phyloP scores from a whole-genome alignment of 148 eudicot genomes.

The Gaultheria prostrata region DNA sequence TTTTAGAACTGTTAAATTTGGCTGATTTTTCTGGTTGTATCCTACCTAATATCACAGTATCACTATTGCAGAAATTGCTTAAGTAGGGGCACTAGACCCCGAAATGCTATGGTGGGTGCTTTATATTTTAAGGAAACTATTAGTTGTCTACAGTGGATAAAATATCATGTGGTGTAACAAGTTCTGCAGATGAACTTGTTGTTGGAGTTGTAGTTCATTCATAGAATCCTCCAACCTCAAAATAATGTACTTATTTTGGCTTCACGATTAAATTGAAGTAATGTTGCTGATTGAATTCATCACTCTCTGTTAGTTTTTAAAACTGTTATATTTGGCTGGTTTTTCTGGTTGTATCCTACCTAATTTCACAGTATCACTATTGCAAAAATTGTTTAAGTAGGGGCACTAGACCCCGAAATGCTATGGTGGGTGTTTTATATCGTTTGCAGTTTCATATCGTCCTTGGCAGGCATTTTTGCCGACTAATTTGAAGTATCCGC shows the following conservation, averaged over 20 bases:
- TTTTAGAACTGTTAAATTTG: background rate
- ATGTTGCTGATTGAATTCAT: background rate
- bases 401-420: background rate
- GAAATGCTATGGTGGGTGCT: background rate
- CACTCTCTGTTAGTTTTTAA: background rate
- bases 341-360: background rate
- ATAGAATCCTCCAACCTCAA: background rate
- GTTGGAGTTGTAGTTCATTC: background rate
- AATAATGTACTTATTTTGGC: background rate
- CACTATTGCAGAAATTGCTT: background rate
- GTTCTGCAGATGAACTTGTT: too few relatives aligned
- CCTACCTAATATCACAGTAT: background rate
- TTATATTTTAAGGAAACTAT: background rate
- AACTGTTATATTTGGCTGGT: background rate
- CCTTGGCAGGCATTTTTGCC: too few relatives aligned
- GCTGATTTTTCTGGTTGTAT: background rate
- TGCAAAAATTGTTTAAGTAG: background rate
- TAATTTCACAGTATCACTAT: background rate
- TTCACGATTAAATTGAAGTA: background rate
- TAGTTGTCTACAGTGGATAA: slow-evolving; percentile 1
- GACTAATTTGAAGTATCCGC: too few relatives aligned
- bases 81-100: background rate
- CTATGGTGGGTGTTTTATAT: too few relatives aligned
- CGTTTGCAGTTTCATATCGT: too few relatives aligned
- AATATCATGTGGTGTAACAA: too few relatives aligned